Percentiles rank a stretch among this genome's conserved stretches.
These are phyloP conservation scores for Moesziomyces globuligerus DNA, from an alignment of 1,284 basidiomycete species.

Conservation along the genomic window DNA sequence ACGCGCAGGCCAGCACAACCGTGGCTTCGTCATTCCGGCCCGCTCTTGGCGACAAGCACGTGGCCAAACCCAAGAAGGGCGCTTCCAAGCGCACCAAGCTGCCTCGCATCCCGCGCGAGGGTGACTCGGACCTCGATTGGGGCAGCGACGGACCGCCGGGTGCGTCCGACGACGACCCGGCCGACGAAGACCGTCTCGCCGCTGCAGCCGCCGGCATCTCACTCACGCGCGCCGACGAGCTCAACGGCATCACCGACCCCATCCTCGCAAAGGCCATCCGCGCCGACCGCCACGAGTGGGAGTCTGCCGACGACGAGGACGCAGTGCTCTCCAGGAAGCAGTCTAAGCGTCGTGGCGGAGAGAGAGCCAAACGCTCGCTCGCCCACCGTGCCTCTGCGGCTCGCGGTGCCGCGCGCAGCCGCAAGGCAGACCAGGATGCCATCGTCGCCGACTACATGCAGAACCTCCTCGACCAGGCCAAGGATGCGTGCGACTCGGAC, in stretches of 20 bases:
- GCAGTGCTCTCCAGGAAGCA: slow-evolving; percentile 14
- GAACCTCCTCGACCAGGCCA: slow-evolving; percentile 52
- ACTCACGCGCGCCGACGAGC: slow-evolving; percentile 22
- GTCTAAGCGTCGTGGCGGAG: slow-evolving; percentile 28
- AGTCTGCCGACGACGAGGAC: slow-evolving; percentile 20
- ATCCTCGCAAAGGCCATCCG: slow-evolving; percentile 41
- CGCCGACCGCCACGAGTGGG: slow-evolving; percentile 46
- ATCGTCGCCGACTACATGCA: slow-evolving; percentile 63
- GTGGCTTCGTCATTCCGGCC: slow-evolving; percentile 15
- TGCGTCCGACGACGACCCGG: slow-evolving; percentile 5
- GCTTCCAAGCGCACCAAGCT: slow-evolving; percentile 13
- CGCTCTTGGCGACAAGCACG: slow-evolving; percentile 31
- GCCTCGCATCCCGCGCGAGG: slow-evolving; percentile 45
- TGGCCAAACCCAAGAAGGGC: slow-evolving; percentile 16
- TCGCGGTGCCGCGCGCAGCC: slow-evolving; percentile 25
- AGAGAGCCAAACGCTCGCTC: slow-evolving; percentile 35
- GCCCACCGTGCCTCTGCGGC: slow-evolving; percentile 19
- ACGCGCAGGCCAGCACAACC: background rate
- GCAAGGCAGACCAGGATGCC: slow-evolving; percentile 51
- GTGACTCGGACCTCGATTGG: slow-evolving; percentile 63
- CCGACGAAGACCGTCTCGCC: slow-evolving; percentile 23
- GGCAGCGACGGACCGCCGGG: slow-evolving; percentile 60
- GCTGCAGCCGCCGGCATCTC: slow-evolving; percentile 42
- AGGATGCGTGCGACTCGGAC: slow-evolving; percentile 15
- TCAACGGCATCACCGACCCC: slow-evolving; percentile 24